Evolutionary conservation across 345 rosid genomes (phyloP).

Genomic region (Corymbia maculata): DNA sequence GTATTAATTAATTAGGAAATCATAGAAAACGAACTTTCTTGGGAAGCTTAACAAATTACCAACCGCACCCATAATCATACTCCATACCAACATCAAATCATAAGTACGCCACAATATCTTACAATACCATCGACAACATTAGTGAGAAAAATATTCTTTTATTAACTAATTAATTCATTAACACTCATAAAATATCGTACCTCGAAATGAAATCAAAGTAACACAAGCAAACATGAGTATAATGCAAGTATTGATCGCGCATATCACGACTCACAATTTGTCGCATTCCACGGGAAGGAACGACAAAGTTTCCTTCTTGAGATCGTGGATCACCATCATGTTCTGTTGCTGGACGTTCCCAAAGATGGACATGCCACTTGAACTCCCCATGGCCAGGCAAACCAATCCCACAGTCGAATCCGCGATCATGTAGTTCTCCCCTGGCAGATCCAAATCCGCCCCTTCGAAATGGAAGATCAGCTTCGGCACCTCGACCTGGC

Average conservation of each 20-base stretch:
- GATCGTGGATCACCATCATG: constrained; percentile 61
- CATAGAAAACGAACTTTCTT: background rate
- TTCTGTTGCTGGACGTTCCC: constrained; percentile 96
- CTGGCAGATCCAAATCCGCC: constrained; percentile 69
- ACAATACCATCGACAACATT: background rate
- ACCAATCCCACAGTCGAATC: constrained; percentile 46
- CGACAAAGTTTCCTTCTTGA: constrained; percentile 53
- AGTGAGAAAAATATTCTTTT: background rate
- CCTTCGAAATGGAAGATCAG: constrained; percentile 67
- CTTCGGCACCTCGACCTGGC: constrained; percentile 46
- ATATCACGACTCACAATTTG: constrained; percentile 14
- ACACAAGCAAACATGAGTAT: background rate
- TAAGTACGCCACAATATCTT: background rate
- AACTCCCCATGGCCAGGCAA: constrained; percentile 87
- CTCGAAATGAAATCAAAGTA: background rate
- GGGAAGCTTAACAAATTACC: background rate
- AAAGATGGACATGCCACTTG: constrained; percentile 78
- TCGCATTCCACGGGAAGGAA: constrained; percentile 62
- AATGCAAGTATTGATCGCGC: background rate
- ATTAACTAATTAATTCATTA: background rate
- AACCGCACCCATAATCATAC: background rate
- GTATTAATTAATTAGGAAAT: background rate
- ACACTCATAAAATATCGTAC: background rate
- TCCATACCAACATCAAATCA: background rate
- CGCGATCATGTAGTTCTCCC: constrained; percentile 70